phyloP scores from a whole-genome alignment of 106 monocot genomes.

The Phalaenopsis equestris region DNA sequence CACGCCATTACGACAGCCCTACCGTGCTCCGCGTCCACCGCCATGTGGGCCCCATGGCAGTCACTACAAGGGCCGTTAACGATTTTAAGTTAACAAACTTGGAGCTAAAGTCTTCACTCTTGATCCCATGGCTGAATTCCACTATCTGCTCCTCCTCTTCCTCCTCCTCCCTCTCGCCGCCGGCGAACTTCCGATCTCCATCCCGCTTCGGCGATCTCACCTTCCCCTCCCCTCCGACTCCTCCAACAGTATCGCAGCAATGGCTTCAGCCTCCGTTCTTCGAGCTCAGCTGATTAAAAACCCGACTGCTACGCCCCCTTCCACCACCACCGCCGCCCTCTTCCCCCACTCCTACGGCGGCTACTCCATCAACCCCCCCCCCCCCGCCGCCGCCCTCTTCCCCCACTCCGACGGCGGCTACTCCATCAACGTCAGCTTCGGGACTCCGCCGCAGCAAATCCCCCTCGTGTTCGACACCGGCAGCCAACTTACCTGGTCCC shows the following conservation, averaged over 20 bases:
- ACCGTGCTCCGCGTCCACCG: too few species aligned
- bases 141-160: constrained; percentile 6
- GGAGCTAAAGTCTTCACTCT: too few species aligned
- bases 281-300: constrained; percentile 32
- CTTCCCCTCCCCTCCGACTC: not conserved
- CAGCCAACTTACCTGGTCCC: constrained; percentile 60
- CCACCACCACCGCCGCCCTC: constrained; percentile 11
- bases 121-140: not conserved
- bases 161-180: constrained; percentile 6
- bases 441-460: constrained; percentile 38
- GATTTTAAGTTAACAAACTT: too few species aligned
- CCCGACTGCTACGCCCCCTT: not conserved
- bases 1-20: too few species aligned
- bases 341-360: constrained; percentile 55
- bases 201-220: not conserved
- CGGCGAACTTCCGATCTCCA: not conserved
- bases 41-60: too few species aligned
- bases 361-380: constrained; percentile 39
- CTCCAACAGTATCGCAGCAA: constrained; percentile 3
- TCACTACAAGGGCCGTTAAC: too few species aligned
- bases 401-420: constrained; percentile 59
- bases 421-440: constrained; percentile 27
- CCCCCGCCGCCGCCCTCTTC: constrained; percentile 25
- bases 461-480: constrained; percentile 77
- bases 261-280: constrained; percentile 23